Base-by-base conservation (phyloP, 2,329 filamentous ascomycete species). In the Trichothecium roseum region DNA sequence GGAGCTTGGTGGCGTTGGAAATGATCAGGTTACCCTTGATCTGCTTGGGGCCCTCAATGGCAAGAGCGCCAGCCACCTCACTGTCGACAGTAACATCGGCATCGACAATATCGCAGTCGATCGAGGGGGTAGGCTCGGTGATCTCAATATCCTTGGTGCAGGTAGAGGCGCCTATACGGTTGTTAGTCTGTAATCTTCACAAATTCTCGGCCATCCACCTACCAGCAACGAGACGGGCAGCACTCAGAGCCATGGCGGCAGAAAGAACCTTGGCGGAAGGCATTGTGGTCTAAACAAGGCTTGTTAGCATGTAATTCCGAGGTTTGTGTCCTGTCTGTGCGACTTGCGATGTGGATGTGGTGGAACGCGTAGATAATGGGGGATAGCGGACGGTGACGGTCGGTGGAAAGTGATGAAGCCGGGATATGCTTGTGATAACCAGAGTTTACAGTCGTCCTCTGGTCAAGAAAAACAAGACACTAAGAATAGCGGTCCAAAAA, bases 91-190 rank as follows among this genome's bases (percentile, higher is more conserved):
- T 68, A 42, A 94, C 66, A 55, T 73, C 69, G 51, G 82, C 86
- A 35, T 72, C 62, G 54, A 84, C 70, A 37, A 73, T 81, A n/a
- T 62, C 55, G 72, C 88, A 94, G 43, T 70, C 57, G 40, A 89
- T 63, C 33, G 55, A 56, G 14, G 67, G 68, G 38, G 73, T 77
- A 53, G 84, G 71, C 47, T 74, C 72, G 37, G 66, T 71, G 60
- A 72, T 78, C 57, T 69, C 69, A 63, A 86, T 68, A 46, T 73
- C 78, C 42, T 63, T 60, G 14, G 63, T 63, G 35, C 57, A 59
- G 30, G 50, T 52, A 20, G 13, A 13, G 16, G 10, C 1, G n/a
- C 22, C 30, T 38, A 10, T 28, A 29, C 5, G 10, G n/a, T 16
- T 35, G 16, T 35, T 12, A 24, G 17, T 18, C 6, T n/a, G n/a